phyloP scores from a whole-genome alignment of 2,329 filamentous ascomycete genomes.

The Oidium heveae region DNA sequence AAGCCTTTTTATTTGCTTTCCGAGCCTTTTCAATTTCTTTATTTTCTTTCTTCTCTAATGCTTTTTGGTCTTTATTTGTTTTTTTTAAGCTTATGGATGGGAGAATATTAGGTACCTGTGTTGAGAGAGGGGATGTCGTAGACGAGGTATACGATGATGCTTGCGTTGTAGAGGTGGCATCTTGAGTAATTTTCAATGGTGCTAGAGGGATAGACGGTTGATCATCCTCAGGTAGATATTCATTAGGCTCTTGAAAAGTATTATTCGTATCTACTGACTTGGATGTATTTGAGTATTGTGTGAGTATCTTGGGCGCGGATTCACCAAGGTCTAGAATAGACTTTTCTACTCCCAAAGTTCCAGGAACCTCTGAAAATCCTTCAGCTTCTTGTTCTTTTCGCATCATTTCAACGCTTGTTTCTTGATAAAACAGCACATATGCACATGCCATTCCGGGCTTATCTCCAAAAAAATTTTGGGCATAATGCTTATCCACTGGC shows the following conservation, averaged over 20 bases:
- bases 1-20: slow-evolving; percentile 14
- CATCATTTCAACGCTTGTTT: slow-evolving; percentile 47
- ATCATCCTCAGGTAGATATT: too few species aligned
- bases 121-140: slow-evolving; percentile 7
- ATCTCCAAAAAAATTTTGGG: slow-evolving; percentile 92
- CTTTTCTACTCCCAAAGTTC: slow-evolving; percentile 18
- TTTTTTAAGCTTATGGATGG: slow-evolving; percentile 7
- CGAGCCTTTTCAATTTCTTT: slow-evolving; percentile 23
- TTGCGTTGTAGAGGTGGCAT: slow-evolving; percentile 1
- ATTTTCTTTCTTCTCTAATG: slow-evolving; percentile 43
- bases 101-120: slow-evolving; percentile 10
- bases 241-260: not conserved
- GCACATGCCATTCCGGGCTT: slow-evolving; percentile 76
- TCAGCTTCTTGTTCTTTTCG: slow-evolving; percentile 65
- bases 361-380: slow-evolving; percentile 31
- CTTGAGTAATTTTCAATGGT: too few species aligned
- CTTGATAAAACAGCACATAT: slow-evolving; percentile 94
- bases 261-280: not conserved
- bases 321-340: slow-evolving; percentile 28
- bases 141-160: slow-evolving; percentile 2
- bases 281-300: not conserved
- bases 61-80: slow-evolving; percentile 31
- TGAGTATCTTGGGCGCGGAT: slow-evolving; percentile 15
- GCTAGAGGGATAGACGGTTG: not conserved
- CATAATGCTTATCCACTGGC: slow-evolving; percentile 87